These are phyloP conservation scores for Raphanus sativus DNA, from an alignment of 345 rosid species.

Conservation along the genomic window DNA sequence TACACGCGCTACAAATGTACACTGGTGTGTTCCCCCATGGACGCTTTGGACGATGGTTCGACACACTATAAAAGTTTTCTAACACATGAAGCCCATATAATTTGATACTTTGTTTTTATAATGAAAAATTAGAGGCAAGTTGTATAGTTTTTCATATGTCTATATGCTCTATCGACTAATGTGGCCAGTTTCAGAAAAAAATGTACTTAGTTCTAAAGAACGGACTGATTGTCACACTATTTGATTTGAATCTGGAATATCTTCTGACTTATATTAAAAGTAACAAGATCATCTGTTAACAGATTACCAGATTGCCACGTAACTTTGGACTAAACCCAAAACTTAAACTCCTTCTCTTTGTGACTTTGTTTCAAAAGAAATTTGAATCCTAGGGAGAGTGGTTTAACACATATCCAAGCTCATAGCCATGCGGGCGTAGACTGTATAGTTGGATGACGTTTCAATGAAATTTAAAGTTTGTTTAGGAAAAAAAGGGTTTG, in stretches of 20 bases:
- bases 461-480: not conserved
- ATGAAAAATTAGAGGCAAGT: not conserved
- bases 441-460: not conserved
- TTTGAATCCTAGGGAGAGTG: not conserved
- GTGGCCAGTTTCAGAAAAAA: not conserved
- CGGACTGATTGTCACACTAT: not conserved
- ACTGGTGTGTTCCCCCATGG: slow-evolving; percentile 23
- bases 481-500: too few species aligned
- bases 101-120: not conserved
- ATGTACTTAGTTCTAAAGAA: too few species aligned
- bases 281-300: not conserved
- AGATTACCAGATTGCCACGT: too few species aligned
- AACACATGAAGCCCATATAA: not conserved
- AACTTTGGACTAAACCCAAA: not conserved
- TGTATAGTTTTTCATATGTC: too few species aligned
- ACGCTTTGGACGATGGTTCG: not conserved
- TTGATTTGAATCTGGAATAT: not conserved
- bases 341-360: not conserved
- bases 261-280: not conserved
- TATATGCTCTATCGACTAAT: not conserved
- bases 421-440: not conserved
- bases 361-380: not conserved
- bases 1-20: slow-evolving; percentile 23
- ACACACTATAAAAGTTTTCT: not conserved
- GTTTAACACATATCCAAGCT: not conserved